Evolutionary conservation across 225 moss, liverwort and hornwort genomes (phyloP), one percentile per base, ranked within the genome.

Genomic region (Physcomitrellopsis africana): DNA sequence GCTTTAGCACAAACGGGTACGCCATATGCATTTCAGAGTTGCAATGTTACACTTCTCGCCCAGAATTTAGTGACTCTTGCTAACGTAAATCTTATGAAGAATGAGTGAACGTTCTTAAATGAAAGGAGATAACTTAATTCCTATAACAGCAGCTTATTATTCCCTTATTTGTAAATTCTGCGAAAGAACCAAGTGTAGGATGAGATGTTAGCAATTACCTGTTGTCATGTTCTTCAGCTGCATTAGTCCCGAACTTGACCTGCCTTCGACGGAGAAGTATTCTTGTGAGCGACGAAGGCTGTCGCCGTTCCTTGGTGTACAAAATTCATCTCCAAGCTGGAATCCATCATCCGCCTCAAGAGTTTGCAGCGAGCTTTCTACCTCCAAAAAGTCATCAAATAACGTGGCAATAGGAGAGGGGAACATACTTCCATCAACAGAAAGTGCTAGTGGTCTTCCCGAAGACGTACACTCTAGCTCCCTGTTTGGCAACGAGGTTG

Each of bases 341-440:
- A 68, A 27, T 27, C 22, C 69, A 61, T 75, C 77, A 49, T 83
- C 83, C 11, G 26, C 61, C 32, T 70, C 83, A 45, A 89, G 86
- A 37, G 89, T 79, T 81, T 76, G 79, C 51, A 89, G 72, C 48
- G 89, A 89, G 71, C 86, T 89, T 60, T 89, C 89, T 19, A 89
- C 78, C 68, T 89, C 89, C 79, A 85, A 64, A 79, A 89, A 89
- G 68, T 89, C 89, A 64, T 86, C 89, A 42, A 85, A 85, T 22
- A 89, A 79, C 59, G 47, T 65, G 37, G 83, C 73, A 32, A 79
- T 78, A 59, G 83, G 79, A 22, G 79, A 79, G 12, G 82, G 77
- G 71, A 80, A 73, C 9, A 60, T 16, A 55, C 79, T 83, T 59
- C 83, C 81, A 52, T 89, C 89, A 9, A 83, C 62, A 16, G 85